Evolutionary conservation across 2,329 filamentous ascomycete species (phyloP), one percentile per base, ranked within the genome.

Genomic region (Phialocephala subalpina): DNA sequence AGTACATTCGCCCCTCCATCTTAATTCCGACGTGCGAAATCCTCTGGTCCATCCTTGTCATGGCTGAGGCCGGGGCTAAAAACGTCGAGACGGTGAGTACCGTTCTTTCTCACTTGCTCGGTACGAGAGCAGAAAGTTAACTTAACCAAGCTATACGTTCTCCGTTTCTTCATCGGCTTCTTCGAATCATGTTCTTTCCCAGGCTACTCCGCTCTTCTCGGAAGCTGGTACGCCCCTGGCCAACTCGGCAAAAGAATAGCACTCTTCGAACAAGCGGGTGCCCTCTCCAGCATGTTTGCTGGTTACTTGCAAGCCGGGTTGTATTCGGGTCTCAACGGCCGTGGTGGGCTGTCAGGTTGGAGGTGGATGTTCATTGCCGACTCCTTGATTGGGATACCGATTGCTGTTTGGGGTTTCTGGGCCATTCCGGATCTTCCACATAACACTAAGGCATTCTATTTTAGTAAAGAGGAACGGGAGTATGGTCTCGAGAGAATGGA

Each of bases 351-450:
- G 11, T 16, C n/a, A 11, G 45, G 45, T 12, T 49, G 45, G 45
- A 49, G 45, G 25, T 49, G 45, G 45, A 49, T 49, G 45, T 49
- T 49, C 20, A 49, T 49, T 49, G n/a, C 20, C 45, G 20, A 49
- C 20, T n/a, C 45, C 11, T 4, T 49, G 9, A 49, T 49, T 27
- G 45, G 45, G 2, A 25, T 49, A 11, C 45, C 45, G 3, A 49
- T 49, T 27, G 45, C 45, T 49, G 45, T 49, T 12, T 49, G 45
- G 45, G 45, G 45, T 3, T 49, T 22, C 12, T 49, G 22, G 20
- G 45, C 45, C 8, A 49, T 49, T 11, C 45, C 45, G 18, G 45
- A 49, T 49, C 11, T 49, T 11, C 45, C 45, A 22, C 45, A 49
- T 22, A 49, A 49, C 20, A 49, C 45, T 3, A 49, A 49, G 25